Evolutionary conservation across 169 alveolate species (phyloP).

Genomic region (Plasmodium chabaudi): DNA sequence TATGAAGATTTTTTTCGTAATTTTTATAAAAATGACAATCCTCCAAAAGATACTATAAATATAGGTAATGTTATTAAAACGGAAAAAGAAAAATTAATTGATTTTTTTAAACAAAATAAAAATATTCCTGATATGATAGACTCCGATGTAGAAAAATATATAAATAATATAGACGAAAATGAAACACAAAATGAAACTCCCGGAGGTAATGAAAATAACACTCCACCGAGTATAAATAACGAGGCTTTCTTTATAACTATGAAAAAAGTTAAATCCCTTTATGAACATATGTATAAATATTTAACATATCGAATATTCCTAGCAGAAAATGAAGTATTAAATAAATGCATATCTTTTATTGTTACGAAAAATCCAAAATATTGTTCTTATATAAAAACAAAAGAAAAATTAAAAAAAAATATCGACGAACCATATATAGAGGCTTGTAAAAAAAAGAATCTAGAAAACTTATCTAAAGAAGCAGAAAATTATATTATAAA

Average conservation of each 20-base stretch:
- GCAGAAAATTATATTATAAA: slow-evolving; percentile 23
- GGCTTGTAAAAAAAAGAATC: slow-evolving; percentile 40
- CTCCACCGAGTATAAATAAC: background rate
- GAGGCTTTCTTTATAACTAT: background rate
- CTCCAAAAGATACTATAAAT: slow-evolving; percentile 24
- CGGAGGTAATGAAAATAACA: slow-evolving; percentile 3
- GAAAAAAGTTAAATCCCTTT: slow-evolving; percentile 41
- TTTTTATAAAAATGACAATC: slow-evolving; percentile 49
- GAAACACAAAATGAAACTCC: slow-evolving; percentile 2
- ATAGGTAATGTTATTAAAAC: slow-evolving; percentile 46
- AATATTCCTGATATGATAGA: background rate
- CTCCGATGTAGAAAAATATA: slow-evolving; percentile 12
- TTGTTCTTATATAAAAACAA: slow-evolving; percentile 8
- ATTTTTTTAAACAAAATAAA: background rate
- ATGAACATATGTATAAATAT: slow-evolving; percentile 58
- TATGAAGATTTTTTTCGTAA: slow-evolving; percentile 27
- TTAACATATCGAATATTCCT: slow-evolving; percentile 16
- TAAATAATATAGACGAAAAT: slow-evolving; percentile 3
- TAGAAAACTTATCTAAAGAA: slow-evolving; percentile 11
- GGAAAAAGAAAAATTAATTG: slow-evolving; percentile 44
- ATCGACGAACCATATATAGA: slow-evolving; percentile 27
- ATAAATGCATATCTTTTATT: slow-evolving; percentile 14
- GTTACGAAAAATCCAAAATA: slow-evolving; percentile 23
- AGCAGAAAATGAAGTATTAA: slow-evolving; percentile 17
- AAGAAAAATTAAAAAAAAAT: slow-evolving; percentile 11